phyloP scores from a whole-genome alignment of 257 asterid genomes.

The Scutellaria galericulata region DNA sequence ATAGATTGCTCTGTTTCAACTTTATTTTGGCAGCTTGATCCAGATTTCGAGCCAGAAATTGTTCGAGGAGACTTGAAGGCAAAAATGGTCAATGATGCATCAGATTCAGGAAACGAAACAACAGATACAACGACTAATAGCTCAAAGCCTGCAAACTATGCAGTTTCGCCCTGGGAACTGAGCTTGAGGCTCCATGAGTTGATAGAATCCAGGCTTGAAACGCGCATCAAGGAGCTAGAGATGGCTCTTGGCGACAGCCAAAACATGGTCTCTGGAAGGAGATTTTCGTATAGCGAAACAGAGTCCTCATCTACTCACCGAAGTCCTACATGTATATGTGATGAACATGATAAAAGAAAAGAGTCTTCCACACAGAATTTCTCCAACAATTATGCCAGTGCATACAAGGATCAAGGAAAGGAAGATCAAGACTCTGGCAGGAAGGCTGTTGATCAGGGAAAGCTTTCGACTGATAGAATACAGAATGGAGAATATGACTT shows the following conservation, averaged over 20 bases:
- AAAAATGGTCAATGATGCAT: conserved; percentile 28
- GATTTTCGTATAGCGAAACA: conserved; percentile 35
- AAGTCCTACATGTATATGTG: conserved; percentile 39
- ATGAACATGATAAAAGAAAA: conserved; percentile 30
- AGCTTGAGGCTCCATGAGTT: conserved; percentile 64
- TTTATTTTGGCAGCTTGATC: conserved; percentile 47
- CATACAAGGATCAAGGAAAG: conserved; percentile 12
- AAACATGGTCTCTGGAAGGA: conserved; percentile 30
- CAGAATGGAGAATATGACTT: conserved; percentile 28
- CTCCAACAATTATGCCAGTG: conserved; percentile 19
- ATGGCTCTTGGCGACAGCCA: conserved; percentile 46
- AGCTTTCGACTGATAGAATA: too few species aligned
- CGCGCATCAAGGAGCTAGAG: conserved; percentile 62
- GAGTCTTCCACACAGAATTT: conserved; percentile 8
- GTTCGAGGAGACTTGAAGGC: conserved; percentile 50
- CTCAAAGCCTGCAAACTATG: conserved; percentile 53
- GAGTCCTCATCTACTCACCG: conserved; percentile 43
- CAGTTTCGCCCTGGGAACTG: conserved; percentile 69
- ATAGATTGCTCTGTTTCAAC: neutral
- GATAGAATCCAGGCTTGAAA: conserved; percentile 62
- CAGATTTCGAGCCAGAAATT: conserved; percentile 49
- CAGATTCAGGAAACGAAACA: conserved; percentile 41
- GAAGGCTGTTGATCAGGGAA: too few species aligned
- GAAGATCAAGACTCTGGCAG: neutral
- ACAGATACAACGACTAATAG: conserved; percentile 27